Evolutionary conservation across 1,284 basidiomycete genomes (phyloP).

Genomic region (Malassezia arunalokei): DNA sequence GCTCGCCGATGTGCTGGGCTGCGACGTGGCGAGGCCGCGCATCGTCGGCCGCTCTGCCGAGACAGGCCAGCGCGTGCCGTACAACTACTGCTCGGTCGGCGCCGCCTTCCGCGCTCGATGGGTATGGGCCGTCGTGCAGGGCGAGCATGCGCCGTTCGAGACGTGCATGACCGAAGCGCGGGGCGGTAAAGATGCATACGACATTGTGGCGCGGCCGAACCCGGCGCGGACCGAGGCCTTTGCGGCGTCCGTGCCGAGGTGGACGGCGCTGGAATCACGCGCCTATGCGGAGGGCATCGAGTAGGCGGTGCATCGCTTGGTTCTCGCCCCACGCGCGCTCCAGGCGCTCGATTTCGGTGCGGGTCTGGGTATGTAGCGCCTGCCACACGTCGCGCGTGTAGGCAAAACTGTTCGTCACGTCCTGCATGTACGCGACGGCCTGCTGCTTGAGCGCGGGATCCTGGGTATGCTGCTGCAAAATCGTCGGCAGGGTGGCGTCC

Average conservation of each 20-base stretch:
- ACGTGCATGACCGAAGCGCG: constrained; percentile 2
- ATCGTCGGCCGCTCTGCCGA: constrained; percentile 17
- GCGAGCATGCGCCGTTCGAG: constrained; percentile 4
- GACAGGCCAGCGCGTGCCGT: constrained; percentile 14
- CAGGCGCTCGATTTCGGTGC: constrained; percentile 21
- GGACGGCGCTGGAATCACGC: constrained; percentile 5
- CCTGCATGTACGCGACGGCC: constrained; percentile 39
- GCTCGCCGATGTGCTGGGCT: constrained; percentile 63
- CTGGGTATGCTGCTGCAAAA: constrained; percentile 34
- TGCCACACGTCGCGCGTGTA: constrained; percentile 37
- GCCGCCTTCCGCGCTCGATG: constrained; percentile 41
- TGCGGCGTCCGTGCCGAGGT: background rate
- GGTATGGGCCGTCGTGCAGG: constrained; percentile 22
- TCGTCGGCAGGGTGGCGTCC: constrained; percentile 36
- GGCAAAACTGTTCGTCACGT: constrained; percentile 31
- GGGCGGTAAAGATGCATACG: background rate
- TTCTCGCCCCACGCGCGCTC: constrained; percentile 20
- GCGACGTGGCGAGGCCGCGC: constrained; percentile 29
- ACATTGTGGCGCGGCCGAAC: constrained; percentile 5
- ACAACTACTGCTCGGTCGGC: constrained; percentile 42
- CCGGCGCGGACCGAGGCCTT: background rate
- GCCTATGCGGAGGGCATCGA: constrained; percentile 18
- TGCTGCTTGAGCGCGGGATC: constrained; percentile 36
- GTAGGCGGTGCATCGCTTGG: constrained; percentile 20
- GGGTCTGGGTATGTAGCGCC: constrained; percentile 24